These are phyloP conservation scores for Amanita brunnescens DNA, from an alignment of 768 basidiomycete species.

Conservation along the genomic window DNA sequence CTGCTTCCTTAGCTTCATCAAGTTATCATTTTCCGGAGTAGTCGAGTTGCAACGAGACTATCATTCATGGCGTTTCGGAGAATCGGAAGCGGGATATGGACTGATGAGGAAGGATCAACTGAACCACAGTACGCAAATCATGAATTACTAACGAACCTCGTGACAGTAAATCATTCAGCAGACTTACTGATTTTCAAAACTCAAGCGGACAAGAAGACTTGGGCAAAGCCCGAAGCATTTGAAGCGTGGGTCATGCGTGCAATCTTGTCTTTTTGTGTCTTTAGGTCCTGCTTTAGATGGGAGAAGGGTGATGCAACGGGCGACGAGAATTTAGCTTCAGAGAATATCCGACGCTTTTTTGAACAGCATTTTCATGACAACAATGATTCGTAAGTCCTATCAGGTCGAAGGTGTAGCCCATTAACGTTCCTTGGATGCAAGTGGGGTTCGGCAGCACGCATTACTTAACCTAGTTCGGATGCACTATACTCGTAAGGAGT, in stretches of 20 bases:
- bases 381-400: conserved; percentile 62
- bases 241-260: conserved; percentile 36
- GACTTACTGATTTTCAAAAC: conserved; percentile 55
- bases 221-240: conserved; percentile 54
- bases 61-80: conserved; percentile 49
- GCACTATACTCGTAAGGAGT: conserved; percentile 67
- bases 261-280: not conserved
- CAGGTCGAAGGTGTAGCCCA: not conserved
- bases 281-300: conserved; percentile 37
- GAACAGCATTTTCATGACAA: conserved; percentile 79
- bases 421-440: conserved; percentile 19
- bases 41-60: conserved; percentile 60
- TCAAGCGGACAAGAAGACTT: conserved; percentile 53
- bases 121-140: conserved; percentile 28
- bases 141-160: not conserved
- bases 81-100: conserved; percentile 39
- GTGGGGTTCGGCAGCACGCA: conserved; percentile 74
- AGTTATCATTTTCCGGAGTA: conserved; percentile 70
- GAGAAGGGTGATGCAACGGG: conserved; percentile 56
- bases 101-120: conserved; percentile 43
- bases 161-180: conserved; percentile 16
- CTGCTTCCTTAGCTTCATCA: conserved; percentile 65
- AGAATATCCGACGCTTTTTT: conserved; percentile 70
- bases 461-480: conserved; percentile 69
- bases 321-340: conserved; percentile 60